Percentiles rank a stretch among this genome's conserved stretches.
These are phyloP conservation scores for Cercis canadensis DNA, from an alignment of 306 rosid species.

Conservation along the genomic window DNA sequence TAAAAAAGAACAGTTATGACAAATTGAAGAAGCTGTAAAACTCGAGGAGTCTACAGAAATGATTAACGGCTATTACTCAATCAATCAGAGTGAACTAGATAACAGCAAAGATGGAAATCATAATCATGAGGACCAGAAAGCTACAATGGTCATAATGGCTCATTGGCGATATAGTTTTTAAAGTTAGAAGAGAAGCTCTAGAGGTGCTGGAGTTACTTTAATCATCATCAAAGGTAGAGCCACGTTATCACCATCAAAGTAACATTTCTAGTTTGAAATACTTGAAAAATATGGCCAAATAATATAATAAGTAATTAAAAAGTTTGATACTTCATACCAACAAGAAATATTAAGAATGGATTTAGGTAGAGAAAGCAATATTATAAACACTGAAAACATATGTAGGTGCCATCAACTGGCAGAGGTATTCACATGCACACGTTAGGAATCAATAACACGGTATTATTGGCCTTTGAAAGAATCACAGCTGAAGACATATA, in stretches of 20 bases:
- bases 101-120: background rate
- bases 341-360: background rate
- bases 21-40: background rate
- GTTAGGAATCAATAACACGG: constrained; percentile 2
- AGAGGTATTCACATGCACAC: too few relatives aligned
- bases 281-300: background rate
- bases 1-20: background rate
- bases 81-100: background rate
- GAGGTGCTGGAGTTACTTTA: constrained; percentile 9
- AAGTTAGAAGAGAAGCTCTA: background rate
- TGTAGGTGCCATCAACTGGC: background rate
- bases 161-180: background rate
- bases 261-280: background rate
- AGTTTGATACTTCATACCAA: background rate
- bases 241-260: background rate
- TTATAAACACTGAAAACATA: constrained; percentile 11
- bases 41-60: background rate
- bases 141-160: background rate
- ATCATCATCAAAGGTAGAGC: constrained; percentile 12
- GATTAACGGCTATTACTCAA: background rate
- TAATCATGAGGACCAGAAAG: background rate
- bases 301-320: background rate
- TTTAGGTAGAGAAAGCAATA: constrained; percentile 9
- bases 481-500: background rate
- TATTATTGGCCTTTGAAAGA: background rate